Evolutionary conservation across 2,329 filamentous ascomycete species (phyloP).

Genomic region (Albophoma yamanashiensis): DNA sequence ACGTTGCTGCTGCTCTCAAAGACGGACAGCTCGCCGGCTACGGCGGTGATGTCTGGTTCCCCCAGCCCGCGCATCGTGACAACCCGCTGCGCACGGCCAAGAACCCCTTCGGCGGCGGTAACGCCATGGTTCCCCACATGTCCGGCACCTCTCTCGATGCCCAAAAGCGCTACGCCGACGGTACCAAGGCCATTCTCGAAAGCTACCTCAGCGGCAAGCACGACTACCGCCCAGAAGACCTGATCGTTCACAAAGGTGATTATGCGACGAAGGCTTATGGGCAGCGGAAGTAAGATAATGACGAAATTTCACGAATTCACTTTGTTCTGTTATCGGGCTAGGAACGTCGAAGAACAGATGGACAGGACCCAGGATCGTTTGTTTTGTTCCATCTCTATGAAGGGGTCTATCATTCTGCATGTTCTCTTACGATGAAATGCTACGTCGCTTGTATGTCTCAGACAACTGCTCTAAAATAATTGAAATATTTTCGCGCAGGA

Average conservation of each 20-base stretch:
- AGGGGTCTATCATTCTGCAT: not conserved
- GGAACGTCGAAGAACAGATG: not conserved
- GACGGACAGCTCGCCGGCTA: constrained; percentile 84
- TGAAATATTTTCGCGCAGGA: too few relatives aligned
- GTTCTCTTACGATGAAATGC: not conserved
- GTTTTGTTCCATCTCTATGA: not conserved
- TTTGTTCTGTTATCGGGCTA: not conserved
- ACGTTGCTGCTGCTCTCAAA: constrained; percentile 89
- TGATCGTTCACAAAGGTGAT: constrained; percentile 83
- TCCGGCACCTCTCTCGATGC: constrained; percentile 97
- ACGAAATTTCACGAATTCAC: not conserved
- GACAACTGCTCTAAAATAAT: too few relatives aligned
- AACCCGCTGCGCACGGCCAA: constrained; percentile 87
- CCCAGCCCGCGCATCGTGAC: constrained; percentile 88
- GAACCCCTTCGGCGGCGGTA: constrained; percentile 93
- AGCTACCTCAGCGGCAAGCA: constrained; percentile 81
- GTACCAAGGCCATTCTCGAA: constrained; percentile 80
- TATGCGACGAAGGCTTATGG: constrained; percentile 95
- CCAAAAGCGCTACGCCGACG: constrained; percentile 81
- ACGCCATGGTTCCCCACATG: constrained; percentile 99
- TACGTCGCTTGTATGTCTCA: not conserved
- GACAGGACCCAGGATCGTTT: not conserved
- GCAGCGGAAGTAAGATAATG: constrained; percentile 43
- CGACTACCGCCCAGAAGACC: constrained; percentile 82
- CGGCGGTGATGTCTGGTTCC: constrained; percentile 91